Evolutionary conservation across 2,329 filamentous ascomycete species (phyloP).

Genomic region (Apiospora sp.): DNA sequence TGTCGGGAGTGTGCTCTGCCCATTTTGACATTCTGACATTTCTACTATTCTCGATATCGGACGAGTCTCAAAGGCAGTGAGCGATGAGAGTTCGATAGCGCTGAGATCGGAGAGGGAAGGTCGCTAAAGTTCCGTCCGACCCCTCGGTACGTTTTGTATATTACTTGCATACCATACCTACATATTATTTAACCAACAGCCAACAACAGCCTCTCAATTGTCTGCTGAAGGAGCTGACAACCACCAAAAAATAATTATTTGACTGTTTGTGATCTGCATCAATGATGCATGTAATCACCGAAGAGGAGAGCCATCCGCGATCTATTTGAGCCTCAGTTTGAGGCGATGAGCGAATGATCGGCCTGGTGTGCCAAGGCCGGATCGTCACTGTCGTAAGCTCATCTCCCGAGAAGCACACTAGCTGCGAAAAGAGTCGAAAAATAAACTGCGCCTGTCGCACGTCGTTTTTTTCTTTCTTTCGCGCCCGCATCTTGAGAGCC

Average conservation of each 20-base stretch:
- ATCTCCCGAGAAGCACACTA: constrained; percentile 5
- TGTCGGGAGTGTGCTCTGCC: neutral
- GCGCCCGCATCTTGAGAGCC: neutral
- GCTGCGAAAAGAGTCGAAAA: neutral
- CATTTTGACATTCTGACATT: neutral
- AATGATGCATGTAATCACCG: neutral
- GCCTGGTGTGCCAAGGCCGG: neutral
- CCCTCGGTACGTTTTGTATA: neutral
- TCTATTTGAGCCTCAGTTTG: constrained; percentile 7
- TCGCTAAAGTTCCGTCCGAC: neutral
- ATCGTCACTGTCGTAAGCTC: constrained; percentile 8
- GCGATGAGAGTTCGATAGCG: neutral
- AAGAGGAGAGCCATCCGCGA: neutral
- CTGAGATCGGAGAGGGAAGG: neutral
- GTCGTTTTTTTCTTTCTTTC: neutral
- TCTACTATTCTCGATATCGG: neutral
- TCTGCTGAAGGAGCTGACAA: neutral
- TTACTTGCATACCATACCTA: too few species aligned
- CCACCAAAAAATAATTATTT: neutral
- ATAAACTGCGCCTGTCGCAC: neutral
- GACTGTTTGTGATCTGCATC: neutral
- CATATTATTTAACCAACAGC: too few species aligned
- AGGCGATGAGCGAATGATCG: neutral
- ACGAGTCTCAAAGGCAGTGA: constrained; percentile 12
- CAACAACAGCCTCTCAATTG: too few species aligned